phyloP scores from a whole-genome alignment of 2,329 filamentous ascomycete species.

The Aureobasidium musti region DNA sequence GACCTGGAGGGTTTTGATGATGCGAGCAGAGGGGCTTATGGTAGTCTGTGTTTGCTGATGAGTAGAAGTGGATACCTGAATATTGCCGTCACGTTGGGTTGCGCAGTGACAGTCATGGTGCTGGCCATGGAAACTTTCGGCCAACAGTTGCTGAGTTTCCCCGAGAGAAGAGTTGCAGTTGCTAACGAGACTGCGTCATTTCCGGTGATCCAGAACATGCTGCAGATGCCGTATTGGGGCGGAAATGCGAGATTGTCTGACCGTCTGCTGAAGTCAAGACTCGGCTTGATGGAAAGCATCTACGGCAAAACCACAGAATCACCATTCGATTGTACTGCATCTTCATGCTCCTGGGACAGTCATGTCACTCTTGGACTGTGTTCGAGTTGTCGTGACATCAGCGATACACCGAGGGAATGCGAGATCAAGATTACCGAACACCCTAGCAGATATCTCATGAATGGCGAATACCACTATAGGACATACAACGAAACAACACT shows the following conservation, averaged over 20 bases:
- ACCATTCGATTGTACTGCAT: conserved; percentile 1
- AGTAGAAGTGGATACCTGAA: background rate
- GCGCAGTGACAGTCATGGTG: background rate
- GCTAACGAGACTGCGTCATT: background rate
- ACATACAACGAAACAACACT: background rate
- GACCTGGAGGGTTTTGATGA: conserved; percentile 16
- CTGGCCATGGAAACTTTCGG: conserved; percentile 17
- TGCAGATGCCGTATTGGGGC: background rate
- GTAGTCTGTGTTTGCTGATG: background rate
- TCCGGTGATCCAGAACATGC: background rate
- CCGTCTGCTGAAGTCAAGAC: background rate
- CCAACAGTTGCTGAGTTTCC: conserved; percentile 2
- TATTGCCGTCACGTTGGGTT: background rate
- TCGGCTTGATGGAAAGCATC: background rate
- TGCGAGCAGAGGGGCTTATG: conserved; percentile 13
- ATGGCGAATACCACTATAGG: too few relatives aligned
- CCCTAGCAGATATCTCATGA: too few relatives aligned
- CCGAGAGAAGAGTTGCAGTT: background rate
- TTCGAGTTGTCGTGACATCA: background rate
- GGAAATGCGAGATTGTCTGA: background rate
- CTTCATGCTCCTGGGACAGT: background rate
- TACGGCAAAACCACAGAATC: background rate
- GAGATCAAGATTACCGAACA: background rate
- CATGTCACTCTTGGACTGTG: conserved; percentile 15
- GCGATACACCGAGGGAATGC: background rate